phyloP scores from a whole-genome alignment of 306 rosid species.

The Citrullus mucosospermus region DNA sequence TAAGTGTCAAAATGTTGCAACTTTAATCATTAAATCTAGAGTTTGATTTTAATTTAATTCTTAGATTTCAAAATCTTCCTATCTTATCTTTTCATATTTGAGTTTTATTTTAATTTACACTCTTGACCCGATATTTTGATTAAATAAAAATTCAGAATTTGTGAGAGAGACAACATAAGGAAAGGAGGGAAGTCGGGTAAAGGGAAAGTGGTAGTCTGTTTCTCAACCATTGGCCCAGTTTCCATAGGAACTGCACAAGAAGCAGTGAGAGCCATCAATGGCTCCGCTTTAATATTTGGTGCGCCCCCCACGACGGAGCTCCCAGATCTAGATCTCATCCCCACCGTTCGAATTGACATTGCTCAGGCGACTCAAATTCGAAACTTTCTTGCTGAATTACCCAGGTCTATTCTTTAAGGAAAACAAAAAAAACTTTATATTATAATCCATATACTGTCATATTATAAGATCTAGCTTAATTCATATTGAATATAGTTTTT shows the following conservation, averaged over 20 bases:
- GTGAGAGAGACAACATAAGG: conserved; percentile 8
- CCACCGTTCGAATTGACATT: conserved; percentile 26
- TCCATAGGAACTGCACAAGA: conserved; percentile 10
- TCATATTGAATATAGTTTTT: neutral
- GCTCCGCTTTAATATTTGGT: conserved; percentile 28
- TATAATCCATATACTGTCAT: too few relatives aligned
- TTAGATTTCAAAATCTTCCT: too few relatives aligned
- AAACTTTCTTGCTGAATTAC: conserved; percentile 21
- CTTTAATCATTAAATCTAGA: too few relatives aligned
- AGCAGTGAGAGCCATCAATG: conserved; percentile 25
- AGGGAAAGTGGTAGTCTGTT: conserved; percentile 30
- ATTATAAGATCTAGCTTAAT: too few relatives aligned
- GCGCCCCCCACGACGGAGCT: conserved; percentile 18
- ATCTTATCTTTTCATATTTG: too few relatives aligned
- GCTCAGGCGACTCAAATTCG: conserved; percentile 23
- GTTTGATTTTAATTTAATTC: too few relatives aligned
- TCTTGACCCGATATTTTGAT: too few relatives aligned
- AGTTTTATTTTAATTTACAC: too few relatives aligned
- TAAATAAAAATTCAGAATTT: conserved; percentile 17
- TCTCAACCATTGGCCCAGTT: conserved; percentile 23
- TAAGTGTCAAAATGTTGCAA: too few relatives aligned
- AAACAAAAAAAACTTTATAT: too few relatives aligned
- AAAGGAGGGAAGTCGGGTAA: conserved; percentile 7
- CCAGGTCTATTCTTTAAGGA: neutral
- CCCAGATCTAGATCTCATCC: conserved; percentile 17